Evolutionary conservation across 1,284 basidiomycete species (phyloP), one percentile per base, ranked within the genome.

Genomic region (Mrakiaceae sp.): DNA sequence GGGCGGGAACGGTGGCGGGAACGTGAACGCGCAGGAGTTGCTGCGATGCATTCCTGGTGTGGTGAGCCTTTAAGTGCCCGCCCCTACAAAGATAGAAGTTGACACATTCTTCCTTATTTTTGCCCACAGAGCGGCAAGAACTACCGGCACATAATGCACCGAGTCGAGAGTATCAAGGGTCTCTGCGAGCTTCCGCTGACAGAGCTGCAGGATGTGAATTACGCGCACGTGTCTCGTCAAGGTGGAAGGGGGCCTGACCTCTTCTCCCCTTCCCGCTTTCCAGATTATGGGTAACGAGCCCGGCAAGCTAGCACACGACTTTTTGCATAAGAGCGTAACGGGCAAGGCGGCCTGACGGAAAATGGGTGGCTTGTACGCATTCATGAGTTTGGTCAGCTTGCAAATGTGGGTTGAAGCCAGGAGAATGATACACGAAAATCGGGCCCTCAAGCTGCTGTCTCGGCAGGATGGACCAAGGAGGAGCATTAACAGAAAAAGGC

Each of bases 71-170:
- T 16, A 8, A 10, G 5, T 40, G 4, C 5, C 6, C 16, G 3
- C 7, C 42, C 16, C n/a, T 44, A 9, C 10, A 9, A 39, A n/a
- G 43, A 49, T 14, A 4, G 59, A 8, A 16, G 14, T 42, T 9
- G 12, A 16, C 4, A 8, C 7, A 27, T 5, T 5, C 6, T 51
- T 2, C 27, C 44, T 11, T 40, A 5, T 49, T 60, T 8, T 50
- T 50, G 9, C 40, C n/a, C 11, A n/a, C 44, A 60, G 64, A 63
- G 27, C n/a, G 62, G 55, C 6, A 91, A 89, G 78, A 95, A 92
- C 72, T 82, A 85, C 64, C 83, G 86, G 68, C 85, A 87, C 74
- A 83, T 95, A 63, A 88, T 87, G 85, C 81, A 79, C 68, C 84
- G 82, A 71, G 85, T 91, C 5, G 75, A 78, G 64, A 89, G 82